phyloP scores from a whole-genome alignment of 805 yeast species.

The Wickerhamomyces canadensis region DNA sequence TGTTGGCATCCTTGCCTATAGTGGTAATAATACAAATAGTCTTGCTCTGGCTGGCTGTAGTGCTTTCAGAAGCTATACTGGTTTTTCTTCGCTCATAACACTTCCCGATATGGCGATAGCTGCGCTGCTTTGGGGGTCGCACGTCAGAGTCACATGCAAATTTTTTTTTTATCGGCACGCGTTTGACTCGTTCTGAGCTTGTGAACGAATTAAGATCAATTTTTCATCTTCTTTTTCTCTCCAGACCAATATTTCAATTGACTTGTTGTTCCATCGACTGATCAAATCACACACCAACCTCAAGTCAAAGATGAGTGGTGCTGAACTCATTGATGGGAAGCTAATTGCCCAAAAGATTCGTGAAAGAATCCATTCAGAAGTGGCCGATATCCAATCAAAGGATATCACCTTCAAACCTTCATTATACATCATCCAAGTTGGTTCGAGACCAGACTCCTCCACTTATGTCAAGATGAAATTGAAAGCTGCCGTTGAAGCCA shows the following conservation, averaged over 20 bases:
- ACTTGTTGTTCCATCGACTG: too few relatives aligned
- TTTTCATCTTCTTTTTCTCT: not conserved
- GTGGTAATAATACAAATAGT: too few relatives aligned
- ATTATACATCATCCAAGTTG: slow-evolving; percentile 84
- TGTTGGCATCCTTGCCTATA: too few relatives aligned
- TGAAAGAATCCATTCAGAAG: slow-evolving; percentile 43
- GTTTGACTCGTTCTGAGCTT: slow-evolving; percentile 3
- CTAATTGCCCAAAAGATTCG: slow-evolving; percentile 50
- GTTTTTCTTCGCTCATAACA: too few relatives aligned
- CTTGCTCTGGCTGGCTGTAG: too few relatives aligned
- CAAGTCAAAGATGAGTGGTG: slow-evolving; percentile 6
- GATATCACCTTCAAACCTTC: slow-evolving; percentile 61
- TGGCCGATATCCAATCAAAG: slow-evolving; percentile 35
- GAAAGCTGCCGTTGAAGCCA: slow-evolving; percentile 83
- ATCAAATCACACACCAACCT: too few relatives aligned
- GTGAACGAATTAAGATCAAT: not conserved
- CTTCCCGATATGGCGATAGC: too few relatives aligned
- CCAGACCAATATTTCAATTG: too few relatives aligned
- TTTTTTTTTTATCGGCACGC: not conserved
- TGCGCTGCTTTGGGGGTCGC: too few relatives aligned
- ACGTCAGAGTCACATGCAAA: not conserved
- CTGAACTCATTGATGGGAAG: slow-evolving; percentile 53
- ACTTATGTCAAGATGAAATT: slow-evolving; percentile 90
- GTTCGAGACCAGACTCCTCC: slow-evolving; percentile 82
- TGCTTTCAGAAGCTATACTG: too few relatives aligned